Conservation (phyloP, 345 rosid species). For the Nephelium lappaceum region DNA sequence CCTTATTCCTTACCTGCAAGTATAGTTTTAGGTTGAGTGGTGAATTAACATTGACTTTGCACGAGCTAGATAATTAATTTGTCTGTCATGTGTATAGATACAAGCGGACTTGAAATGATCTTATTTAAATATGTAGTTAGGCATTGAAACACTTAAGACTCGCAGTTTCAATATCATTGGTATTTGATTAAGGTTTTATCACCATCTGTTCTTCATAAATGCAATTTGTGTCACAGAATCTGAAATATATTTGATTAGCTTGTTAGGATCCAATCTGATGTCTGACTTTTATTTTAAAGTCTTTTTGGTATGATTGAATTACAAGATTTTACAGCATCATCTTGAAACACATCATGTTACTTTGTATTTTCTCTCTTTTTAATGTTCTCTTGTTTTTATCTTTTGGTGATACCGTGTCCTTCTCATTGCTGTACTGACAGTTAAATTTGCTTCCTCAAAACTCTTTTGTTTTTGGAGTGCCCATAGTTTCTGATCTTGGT, state of each 20-base stretch:
- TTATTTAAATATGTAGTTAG: background rate
- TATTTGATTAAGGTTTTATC: background rate
- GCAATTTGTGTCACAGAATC: background rate
- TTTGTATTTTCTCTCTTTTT: background rate
- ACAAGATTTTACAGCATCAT: background rate
- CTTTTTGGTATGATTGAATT: background rate
- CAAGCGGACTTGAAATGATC: background rate
- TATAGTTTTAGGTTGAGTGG: slow-evolving; percentile 3
- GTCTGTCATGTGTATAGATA: background rate
- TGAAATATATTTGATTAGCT: background rate
- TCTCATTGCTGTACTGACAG: slow-evolving; percentile 6
- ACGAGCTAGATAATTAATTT: background rate
- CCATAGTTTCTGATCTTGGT: background rate
- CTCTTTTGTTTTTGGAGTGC: slow-evolving; percentile 6
- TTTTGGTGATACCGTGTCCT: background rate
- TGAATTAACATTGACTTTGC: background rate
- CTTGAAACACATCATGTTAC: background rate
- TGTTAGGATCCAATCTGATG: background rate
- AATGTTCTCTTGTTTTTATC: background rate
- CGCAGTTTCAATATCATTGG: background rate
- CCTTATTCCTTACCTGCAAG: background rate
- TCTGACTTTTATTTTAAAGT: background rate
- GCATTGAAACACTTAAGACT: background rate
- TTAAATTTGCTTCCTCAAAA: slow-evolving; percentile 3
- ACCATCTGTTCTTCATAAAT: background rate